These are phyloP conservation scores for Fusarium cyanostomum DNA, from an alignment of 2,329 filamentous ascomycete genomes.

Conservation along the genomic window DNA sequence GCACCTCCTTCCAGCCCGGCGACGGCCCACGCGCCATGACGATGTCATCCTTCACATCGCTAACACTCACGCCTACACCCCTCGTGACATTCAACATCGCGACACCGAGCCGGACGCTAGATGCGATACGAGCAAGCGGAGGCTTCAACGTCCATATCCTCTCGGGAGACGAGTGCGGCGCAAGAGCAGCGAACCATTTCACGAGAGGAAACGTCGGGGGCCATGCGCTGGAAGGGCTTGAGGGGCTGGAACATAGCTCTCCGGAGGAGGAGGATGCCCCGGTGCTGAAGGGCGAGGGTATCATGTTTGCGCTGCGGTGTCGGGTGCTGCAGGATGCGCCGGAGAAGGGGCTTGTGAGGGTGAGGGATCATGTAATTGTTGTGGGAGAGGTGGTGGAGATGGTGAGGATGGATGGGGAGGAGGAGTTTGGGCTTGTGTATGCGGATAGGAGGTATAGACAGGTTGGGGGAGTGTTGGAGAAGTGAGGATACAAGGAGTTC, in stretches of 20 bases:
- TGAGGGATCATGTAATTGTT: slow-evolving; percentile 63
- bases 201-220: slow-evolving; percentile 57
- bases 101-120: slow-evolving; percentile 64
- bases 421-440: slow-evolving; percentile 59
- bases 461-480: slow-evolving; percentile 50
- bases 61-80: slow-evolving; percentile 62
- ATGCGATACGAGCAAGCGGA: slow-evolving; percentile 56
- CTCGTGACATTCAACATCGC: slow-evolving; percentile 67
- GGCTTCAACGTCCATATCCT: slow-evolving; percentile 67
- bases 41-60: slow-evolving; percentile 67
- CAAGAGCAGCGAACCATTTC: slow-evolving; percentile 61
- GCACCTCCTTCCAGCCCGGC: slow-evolving; percentile 56
- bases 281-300: slow-evolving; percentile 59
- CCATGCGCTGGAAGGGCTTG: slow-evolving; percentile 52
- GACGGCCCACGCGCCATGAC: slow-evolving; percentile 61
- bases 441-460: slow-evolving; percentile 60
- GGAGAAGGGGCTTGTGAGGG: slow-evolving; percentile 53
- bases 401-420: slow-evolving; percentile 45
- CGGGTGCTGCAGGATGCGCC: slow-evolving; percentile 53
- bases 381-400: slow-evolving; percentile 62
- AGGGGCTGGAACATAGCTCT: slow-evolving; percentile 28
- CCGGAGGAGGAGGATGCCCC: slow-evolving; percentile 47
- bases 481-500: slow-evolving; percentile 20
- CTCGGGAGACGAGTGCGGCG: slow-evolving; percentile 57
- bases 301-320: slow-evolving; percentile 61